phyloP scores from a whole-genome alignment of 495 filamentous ascomycete species.

The Neohortaea acidophila region DNA sequence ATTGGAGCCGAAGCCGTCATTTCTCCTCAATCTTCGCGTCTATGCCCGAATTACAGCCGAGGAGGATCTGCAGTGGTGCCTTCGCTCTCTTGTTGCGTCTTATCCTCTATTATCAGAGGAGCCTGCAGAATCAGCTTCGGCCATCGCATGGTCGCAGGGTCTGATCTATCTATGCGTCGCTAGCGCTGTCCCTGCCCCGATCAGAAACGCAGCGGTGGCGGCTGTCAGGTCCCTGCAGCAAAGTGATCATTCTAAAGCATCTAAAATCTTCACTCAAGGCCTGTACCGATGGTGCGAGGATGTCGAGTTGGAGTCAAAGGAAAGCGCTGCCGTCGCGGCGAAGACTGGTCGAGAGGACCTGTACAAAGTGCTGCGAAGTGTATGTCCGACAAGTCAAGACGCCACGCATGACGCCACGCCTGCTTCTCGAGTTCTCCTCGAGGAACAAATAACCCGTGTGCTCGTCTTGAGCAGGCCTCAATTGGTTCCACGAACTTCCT shows the following conservation, averaged over 20 bases:
- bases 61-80: constrained; percentile 62
- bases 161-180: constrained; percentile 65
- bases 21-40: constrained; percentile 66
- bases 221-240: constrained; percentile 45
- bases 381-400: constrained; percentile 31
- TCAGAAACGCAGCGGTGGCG: constrained; percentile 43
- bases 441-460: constrained; percentile 37
- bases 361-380: constrained; percentile 50
- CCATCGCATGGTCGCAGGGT: constrained; percentile 58
- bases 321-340: constrained; percentile 52
- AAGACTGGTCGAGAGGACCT: constrained; percentile 48
- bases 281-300: constrained; percentile 71
- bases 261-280: constrained; percentile 46
- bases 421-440: constrained; percentile 26
- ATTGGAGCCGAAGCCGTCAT: constrained; percentile 60
- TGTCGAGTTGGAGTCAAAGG: constrained; percentile 53
- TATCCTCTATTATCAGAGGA: constrained; percentile 30
- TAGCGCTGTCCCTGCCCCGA: constrained; percentile 36
- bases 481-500: constrained; percentile 59
- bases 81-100: constrained; percentile 51
- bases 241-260: constrained; percentile 37
- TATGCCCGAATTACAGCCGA: constrained; percentile 60
- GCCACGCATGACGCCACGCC: neutral
- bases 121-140: neutral
- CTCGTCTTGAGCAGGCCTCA: constrained; percentile 65